Base-by-base conservation (phyloP, 371 early-diverging fungal species). In the Mucor saturninus region DNA sequence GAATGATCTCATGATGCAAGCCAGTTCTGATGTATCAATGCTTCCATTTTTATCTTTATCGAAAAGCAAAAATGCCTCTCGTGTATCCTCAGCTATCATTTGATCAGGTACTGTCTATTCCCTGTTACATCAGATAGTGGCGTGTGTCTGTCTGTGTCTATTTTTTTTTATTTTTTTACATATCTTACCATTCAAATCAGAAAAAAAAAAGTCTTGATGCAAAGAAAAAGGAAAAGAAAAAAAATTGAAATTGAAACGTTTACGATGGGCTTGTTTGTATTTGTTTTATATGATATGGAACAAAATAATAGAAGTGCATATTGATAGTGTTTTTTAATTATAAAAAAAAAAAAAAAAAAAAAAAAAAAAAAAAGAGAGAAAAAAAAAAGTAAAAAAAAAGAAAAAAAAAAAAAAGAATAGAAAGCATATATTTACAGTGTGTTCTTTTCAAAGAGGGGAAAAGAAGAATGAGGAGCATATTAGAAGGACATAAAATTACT, bases 391-490 rank as follows among this genome's bases (percentile, higher is more conserved):
- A 56, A 14, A 55, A 4, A 42, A 30, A 55, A 29, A 40, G 13
- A 49, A 31, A 13, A 4, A n/a, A 43, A 43, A 57, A 21, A 10
- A 35, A 30, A 30, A 2, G 30, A 50, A 11, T 13, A 50, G 21
- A 30, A 30, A 29, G 30, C 50, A 37, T 57, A 15, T 57, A 57
- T 57, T 38, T 55, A 57, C 57, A 57, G 14, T 31, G 42, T 40
- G 51, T 26, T 21, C 29, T 35, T 35, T 35, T 35, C 8, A 21
- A 21, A 21, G 21, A 21, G 21, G 21, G 21, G 21, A 21, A 21
- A 21, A 21, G 21, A 21, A 21, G 21, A 88, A 87, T 72, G 97
- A 94, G 66, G 81, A 84, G 69, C 93, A 94, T 54, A 54, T 56
- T 37, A 42, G 39, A 61, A 61, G n/a, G 45, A 40, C n/a, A 61